These are phyloP conservation scores for Globisporangium apiculatum DNA, from an alignment of 352 stramenopile species.

Conservation along the genomic window DNA sequence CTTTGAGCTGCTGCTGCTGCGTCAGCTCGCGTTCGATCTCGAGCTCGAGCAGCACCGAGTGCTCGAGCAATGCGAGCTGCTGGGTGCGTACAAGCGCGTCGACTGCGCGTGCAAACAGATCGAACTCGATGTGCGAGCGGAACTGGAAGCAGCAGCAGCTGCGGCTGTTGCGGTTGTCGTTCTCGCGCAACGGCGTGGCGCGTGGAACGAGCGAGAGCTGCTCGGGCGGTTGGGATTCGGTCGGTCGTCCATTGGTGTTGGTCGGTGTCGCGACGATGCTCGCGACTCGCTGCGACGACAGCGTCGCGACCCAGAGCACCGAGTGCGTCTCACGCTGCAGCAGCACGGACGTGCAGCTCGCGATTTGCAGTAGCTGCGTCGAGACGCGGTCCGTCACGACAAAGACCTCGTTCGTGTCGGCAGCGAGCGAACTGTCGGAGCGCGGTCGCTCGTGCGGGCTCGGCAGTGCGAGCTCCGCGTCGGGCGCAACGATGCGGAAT, in stretches of 20 bases:
- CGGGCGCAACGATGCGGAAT: constrained; percentile 48
- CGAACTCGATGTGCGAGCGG: constrained; percentile 41
- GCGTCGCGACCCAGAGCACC: constrained; percentile 37
- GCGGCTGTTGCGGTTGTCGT: constrained; percentile 5
- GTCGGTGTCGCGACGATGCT: neutral
- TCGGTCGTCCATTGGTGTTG: neutral
- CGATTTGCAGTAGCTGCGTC: constrained; percentile 44
- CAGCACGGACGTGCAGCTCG: constrained; percentile 30
- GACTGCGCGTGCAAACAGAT: constrained; percentile 36
- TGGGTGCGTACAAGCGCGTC: constrained; percentile 30
- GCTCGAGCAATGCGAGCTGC: constrained; percentile 36
- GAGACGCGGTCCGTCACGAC: constrained; percentile 45
- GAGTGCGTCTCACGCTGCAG: constrained; percentile 33
- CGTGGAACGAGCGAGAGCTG: neutral
- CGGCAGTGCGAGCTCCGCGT: constrained; percentile 37
- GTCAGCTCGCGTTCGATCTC: constrained; percentile 26
- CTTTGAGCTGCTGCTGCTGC: neutral
- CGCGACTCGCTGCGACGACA: constrained; percentile 5
- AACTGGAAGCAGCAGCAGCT: constrained; percentile 71
- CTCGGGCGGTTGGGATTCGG: neutral
- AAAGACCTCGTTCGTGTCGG: constrained; percentile 32
- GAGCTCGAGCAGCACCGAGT: constrained; percentile 48
- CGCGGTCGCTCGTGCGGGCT: constrained; percentile 1
- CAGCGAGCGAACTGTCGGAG: constrained; percentile 6
- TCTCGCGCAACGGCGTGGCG: neutral